phyloP scores from a whole-genome alignment of 805 yeast species.

The Metschnikowia picachoensis region DNA sequence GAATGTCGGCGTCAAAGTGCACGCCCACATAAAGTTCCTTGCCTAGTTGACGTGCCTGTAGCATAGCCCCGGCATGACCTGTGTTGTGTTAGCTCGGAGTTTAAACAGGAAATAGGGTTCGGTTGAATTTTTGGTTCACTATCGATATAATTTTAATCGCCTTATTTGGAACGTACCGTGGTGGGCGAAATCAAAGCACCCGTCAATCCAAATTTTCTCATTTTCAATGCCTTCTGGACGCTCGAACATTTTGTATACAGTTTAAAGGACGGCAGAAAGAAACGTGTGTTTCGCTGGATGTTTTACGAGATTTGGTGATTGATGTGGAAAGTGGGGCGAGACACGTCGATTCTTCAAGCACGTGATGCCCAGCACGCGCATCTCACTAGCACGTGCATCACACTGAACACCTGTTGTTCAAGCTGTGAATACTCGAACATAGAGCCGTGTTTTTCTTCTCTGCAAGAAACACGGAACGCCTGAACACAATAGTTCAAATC shows the following conservation, averaged over 20 bases:
- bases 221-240: slow-evolving; percentile 42
- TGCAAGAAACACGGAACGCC: too few species aligned
- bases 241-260: slow-evolving; percentile 27
- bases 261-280: too few species aligned
- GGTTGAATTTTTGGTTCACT: too few species aligned
- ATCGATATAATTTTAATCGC: neutral
- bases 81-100: neutral
- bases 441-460: too few species aligned
- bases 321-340: too few species aligned
- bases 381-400: too few species aligned
- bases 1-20: slow-evolving; percentile 86
- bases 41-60: slow-evolving; percentile 87
- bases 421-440: too few species aligned
- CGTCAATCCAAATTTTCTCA: slow-evolving; percentile 86
- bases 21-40: slow-evolving; percentile 78
- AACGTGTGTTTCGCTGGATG: neutral
- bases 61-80: slow-evolving; percentile 90
- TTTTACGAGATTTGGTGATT: too few species aligned
- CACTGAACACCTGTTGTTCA: too few species aligned
- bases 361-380: too few species aligned
- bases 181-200: slow-evolving; percentile 96
- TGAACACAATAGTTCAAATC: too few species aligned
- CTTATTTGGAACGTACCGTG: slow-evolving; percentile 55
- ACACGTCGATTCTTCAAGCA: too few species aligned
- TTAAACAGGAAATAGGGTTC: neutral